These are phyloP conservation scores for Candida boleticola DNA, from an alignment of 805 yeast species.

Conservation along the genomic window DNA sequence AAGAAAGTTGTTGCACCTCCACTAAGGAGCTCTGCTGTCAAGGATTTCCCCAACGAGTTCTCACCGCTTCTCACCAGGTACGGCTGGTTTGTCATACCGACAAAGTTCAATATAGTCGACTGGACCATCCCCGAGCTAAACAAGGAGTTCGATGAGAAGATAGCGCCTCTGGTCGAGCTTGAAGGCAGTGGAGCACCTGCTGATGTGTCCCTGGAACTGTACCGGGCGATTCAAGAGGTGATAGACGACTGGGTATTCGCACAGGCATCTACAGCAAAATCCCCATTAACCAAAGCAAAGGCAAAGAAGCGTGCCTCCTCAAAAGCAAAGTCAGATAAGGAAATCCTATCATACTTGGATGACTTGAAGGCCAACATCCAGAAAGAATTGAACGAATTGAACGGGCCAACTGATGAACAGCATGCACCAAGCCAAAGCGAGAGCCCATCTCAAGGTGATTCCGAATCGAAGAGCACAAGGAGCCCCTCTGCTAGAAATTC, in stretches of 20 bases:
- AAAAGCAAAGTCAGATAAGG: neutral
- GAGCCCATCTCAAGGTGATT: no score
- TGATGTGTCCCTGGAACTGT: neutral
- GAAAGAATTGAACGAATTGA: neutral
- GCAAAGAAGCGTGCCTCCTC: neutral
- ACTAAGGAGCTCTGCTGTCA: no score
- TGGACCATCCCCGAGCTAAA: conserved; percentile 17
- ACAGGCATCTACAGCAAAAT: neutral
- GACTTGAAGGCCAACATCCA: neutral
- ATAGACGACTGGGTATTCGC: conserved; percentile 1
- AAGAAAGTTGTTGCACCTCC: no score
- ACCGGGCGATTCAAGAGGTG: neutral
- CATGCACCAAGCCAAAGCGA: no score
- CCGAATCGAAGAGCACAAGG: no score
- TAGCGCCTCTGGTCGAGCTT: neutral
- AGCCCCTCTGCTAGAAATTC: no score
- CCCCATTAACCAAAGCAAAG: neutral
- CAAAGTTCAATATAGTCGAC: conserved; percentile 13
- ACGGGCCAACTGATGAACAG: neutral
- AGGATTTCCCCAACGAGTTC: conserved; percentile 9
- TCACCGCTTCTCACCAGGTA: conserved; percentile 15
- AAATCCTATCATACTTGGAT: neutral
- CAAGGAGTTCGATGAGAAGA: neutral
- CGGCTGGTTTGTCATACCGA: conserved; percentile 21
- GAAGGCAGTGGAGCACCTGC: neutral